Conservation (phyloP, 139 green algal species). For the Chlamydomonas schloesseri region DNA sequence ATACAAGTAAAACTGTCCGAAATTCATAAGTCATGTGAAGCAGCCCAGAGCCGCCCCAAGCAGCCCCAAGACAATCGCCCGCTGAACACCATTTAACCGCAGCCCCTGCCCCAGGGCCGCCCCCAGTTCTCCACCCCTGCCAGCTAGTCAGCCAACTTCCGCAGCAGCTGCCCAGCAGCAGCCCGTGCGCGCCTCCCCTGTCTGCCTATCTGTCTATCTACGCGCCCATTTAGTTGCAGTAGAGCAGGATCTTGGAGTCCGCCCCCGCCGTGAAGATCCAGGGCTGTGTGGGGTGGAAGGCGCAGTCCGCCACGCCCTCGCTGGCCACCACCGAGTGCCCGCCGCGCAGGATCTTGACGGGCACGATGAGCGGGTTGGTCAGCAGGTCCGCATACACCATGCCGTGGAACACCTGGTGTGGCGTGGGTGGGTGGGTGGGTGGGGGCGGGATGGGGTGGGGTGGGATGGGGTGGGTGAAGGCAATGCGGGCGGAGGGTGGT, state of each 20-base stretch:
- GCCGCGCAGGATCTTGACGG: slow-evolving; percentile 79
- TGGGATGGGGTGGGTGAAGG: slow-evolving; percentile 90
- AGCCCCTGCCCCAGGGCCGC: too few relatives aligned
- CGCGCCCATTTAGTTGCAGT: slow-evolving; percentile 75
- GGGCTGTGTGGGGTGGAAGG: slow-evolving; percentile 96
- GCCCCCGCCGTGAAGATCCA: slow-evolving; percentile 97
- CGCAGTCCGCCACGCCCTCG: slow-evolving; percentile 83
- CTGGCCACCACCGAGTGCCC: slow-evolving; percentile 62
- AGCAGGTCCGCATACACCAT: slow-evolving; percentile 96
- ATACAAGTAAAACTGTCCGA: too few relatives aligned
- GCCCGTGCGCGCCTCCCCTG: too few relatives aligned
- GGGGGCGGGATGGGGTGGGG: slow-evolving; percentile 83
- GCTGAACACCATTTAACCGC: too few relatives aligned
- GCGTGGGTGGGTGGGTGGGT: too few relatives aligned
- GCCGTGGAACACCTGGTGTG: slow-evolving; percentile 96
- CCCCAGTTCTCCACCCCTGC: too few relatives aligned
- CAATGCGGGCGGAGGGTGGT: background rate
- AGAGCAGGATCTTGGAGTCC: slow-evolving; percentile 74
- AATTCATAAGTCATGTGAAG: too few relatives aligned
- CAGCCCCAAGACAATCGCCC: too few relatives aligned
- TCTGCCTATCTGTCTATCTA: too few relatives aligned
- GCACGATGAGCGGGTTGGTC: slow-evolving; percentile 97
- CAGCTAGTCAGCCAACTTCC: too few relatives aligned
- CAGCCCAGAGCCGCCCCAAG: too few relatives aligned
- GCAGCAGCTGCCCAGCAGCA: too few relatives aligned